Conservation (phyloP, 148 eudicot genomes). For the Silene conica region DNA sequence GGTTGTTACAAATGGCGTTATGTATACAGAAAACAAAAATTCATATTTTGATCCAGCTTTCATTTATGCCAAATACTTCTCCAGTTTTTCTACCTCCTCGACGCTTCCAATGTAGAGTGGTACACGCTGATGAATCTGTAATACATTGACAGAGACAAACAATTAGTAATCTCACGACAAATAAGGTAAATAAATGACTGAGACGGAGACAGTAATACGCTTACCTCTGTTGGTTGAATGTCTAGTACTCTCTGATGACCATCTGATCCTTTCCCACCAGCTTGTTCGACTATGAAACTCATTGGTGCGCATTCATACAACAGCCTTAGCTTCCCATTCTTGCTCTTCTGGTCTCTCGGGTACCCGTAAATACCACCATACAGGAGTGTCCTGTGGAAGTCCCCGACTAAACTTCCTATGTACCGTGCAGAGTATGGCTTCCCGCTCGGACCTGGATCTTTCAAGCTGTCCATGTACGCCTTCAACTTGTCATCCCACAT, state of each 20-base stretch:
- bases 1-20: background rate
- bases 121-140: conserved; percentile 92
- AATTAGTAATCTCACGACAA: background rate
- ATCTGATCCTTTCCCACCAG: conserved; percentile 97
- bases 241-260: conserved; percentile 76
- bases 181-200: background rate
- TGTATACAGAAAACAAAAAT: conserved; percentile 4
- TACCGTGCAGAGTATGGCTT: conserved; percentile 91
- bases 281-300: conserved; percentile 95
- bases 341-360: conserved; percentile 83
- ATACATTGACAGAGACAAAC: background rate
- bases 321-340: conserved; percentile 85
- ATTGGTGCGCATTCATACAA: conserved; percentile 96
- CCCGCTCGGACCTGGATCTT: conserved; percentile 83
- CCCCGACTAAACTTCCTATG: conserved; percentile 93
- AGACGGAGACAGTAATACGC: background rate
- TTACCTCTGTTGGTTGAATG: conserved; percentile 78
- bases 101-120: conserved; percentile 87
- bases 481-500: conserved; percentile 93
- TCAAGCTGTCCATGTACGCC: conserved; percentile 79
- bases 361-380: conserved; percentile 97
- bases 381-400: conserved; percentile 79
- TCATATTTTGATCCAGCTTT: background rate
- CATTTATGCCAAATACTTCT: conserved; percentile 67
- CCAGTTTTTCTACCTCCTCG: conserved; percentile 89